Conservation (phyloP, 441 rosid species). For the Eruca vesicaria region DNA sequence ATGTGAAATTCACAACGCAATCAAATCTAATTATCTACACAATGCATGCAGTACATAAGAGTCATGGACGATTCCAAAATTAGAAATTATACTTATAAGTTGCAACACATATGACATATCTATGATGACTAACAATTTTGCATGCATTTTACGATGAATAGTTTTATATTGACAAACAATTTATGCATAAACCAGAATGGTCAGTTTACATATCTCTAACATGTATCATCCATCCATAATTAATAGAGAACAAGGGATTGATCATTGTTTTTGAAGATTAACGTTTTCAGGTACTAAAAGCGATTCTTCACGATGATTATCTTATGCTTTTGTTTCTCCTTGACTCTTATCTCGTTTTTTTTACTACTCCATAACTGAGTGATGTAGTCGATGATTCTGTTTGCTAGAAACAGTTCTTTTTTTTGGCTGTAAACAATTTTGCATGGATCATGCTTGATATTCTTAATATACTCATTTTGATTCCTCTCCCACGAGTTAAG, state of each 20-base stretch:
- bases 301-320: background rate
- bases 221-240: background rate
- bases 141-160: background rate
- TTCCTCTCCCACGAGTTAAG: too few species aligned
- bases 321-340: background rate
- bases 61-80: background rate
- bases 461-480: too few species aligned
- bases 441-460: too few species aligned
- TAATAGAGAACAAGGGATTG: background rate
- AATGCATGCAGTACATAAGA: background rate
- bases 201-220: background rate
- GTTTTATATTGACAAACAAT: background rate
- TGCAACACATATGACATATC: background rate
- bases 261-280: background rate
- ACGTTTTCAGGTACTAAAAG: background rate
- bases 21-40: background rate
- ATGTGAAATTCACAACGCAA: background rate
- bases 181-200: background rate
- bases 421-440: background rate
- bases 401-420: background rate
- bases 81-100: background rate
- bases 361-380: background rate
- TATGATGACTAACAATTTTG: too few species aligned
- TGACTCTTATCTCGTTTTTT: background rate
- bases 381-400: background rate